Evolutionary conservation across 345 rosid species (phyloP).

Genomic region (Populus ilicifolia): DNA sequence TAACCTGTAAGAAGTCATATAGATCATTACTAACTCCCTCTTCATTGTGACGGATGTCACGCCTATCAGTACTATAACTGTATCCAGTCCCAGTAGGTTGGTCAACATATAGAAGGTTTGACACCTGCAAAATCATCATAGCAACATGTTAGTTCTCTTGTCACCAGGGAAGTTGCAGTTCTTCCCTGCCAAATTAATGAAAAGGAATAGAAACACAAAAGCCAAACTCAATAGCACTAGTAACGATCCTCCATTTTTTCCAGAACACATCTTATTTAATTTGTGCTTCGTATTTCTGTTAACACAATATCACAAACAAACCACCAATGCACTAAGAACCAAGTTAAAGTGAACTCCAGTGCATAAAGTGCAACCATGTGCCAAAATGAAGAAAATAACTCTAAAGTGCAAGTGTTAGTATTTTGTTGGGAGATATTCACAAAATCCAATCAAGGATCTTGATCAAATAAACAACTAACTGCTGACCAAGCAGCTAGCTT

Average conservation of each 20-base stretch:
- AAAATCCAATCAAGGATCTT: neutral
- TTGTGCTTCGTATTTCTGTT: neutral
- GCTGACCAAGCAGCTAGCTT: neutral
- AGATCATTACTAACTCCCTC: slow-evolving; percentile 83
- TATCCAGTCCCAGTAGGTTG: slow-evolving; percentile 98
- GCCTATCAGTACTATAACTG: slow-evolving; percentile 81
- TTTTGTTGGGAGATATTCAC: neutral
- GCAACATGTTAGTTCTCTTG: neutral
- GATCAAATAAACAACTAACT: neutral
- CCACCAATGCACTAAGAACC: neutral
- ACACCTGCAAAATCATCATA: slow-evolving; percentile 47
- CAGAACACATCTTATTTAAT: neutral
- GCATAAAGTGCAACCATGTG: neutral
- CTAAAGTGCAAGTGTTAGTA: neutral
- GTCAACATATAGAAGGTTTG: slow-evolving; percentile 91
- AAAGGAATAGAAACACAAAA: neutral
- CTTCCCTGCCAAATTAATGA: neutral
- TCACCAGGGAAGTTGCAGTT: neutral
- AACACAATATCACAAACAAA: neutral
- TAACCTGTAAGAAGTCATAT: slow-evolving; percentile 94
- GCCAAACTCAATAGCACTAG: neutral
- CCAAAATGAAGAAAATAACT: neutral
- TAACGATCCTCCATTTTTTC: neutral
- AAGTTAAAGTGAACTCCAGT: neutral
- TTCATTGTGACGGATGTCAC: slow-evolving; percentile 86